Evolutionary conservation across 2,329 filamentous ascomycete genomes (phyloP), one percentile per base, ranked within the genome.

Genomic region (Ascocoryne sarcoides): DNA sequence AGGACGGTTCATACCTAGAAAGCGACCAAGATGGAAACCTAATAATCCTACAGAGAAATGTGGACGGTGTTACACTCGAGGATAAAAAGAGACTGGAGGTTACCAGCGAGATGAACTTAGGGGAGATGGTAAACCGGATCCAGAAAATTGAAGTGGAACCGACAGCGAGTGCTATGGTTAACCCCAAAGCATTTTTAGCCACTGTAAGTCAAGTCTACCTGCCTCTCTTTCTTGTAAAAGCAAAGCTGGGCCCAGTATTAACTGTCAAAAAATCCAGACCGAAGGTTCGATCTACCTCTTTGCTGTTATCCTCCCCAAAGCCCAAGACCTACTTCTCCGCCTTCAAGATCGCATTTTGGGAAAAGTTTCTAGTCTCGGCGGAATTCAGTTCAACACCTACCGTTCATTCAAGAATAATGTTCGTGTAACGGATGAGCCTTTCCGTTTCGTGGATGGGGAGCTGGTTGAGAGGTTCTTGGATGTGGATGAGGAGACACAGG

Each of bases 231-330:
- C 23, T 18, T 9, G 7, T 15, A n/a, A 17, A 16, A 15, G 10
- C 16, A 26, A 36, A 39, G n/a, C 18, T 49, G n/a, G n/a, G n/a
- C n/a, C n/a, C n/a, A n/a, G n/a, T 16, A 26, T 18, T 34, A 9
- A 17, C 16, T 23, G 26, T 32, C 14, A 16, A n/a, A 18, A 2
- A 29, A 54, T 59, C 43, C 52, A 92, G 86, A 78, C 89, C 35
- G 90, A 96, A 60, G 92, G 92, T 18, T 83, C 83, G 0, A 81
- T 98, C 36, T 95, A 95, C 61, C 76, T 98, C 48, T 90, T 92
- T 54, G 87, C 84, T 1, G 75, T 83, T 5, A 87, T 98, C 49
- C 70, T 80, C 3, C 70, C 82, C 0, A 61, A 71, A 3, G 77
- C 84, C 39, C 82, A 87, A 56, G 83, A 94, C 51, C 68, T 94